phyloP scores from a whole-genome alignment of 208 protist genomes.

The Trypanosoma theileri region DNA sequence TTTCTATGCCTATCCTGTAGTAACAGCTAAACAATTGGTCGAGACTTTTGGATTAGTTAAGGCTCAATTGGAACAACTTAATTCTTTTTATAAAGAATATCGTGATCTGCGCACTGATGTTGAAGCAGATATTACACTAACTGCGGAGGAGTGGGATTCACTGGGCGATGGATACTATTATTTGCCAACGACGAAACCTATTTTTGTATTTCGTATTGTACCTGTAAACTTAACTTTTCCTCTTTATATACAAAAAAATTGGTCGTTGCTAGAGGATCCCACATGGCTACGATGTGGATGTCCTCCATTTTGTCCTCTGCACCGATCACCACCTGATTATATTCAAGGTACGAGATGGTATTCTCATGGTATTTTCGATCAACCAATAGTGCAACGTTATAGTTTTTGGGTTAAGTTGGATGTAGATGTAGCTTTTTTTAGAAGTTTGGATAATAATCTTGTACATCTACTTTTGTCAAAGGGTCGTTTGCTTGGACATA shows the following conservation, averaged over 20 bases:
- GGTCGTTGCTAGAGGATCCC: constrained; percentile 18
- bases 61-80: constrained; percentile 6
- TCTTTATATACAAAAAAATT: constrained; percentile 19
- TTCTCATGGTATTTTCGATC: constrained; percentile 27
- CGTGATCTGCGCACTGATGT: constrained; percentile 17
- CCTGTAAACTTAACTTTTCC: constrained; percentile 27
- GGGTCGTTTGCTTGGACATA: constrained; percentile 18
- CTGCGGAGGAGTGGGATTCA: constrained; percentile 7
- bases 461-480: constrained; percentile 12
- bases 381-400: constrained; percentile 27
- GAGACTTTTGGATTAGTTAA: constrained; percentile 11
- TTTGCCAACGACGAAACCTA: not conserved
- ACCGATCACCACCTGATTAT: constrained; percentile 15
- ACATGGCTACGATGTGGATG: constrained; percentile 29
- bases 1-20: constrained; percentile 19
- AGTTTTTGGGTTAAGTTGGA: constrained; percentile 32
- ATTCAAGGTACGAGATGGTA: constrained; percentile 34
- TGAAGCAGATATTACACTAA: not conserved
- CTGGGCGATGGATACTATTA: constrained; percentile 21
- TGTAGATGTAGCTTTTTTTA: constrained; percentile 25
- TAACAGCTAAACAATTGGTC: constrained; percentile 15
- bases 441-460: constrained; percentile 13
- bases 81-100: not conserved
- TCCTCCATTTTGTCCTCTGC: constrained; percentile 17
- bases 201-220: constrained; percentile 18